phyloP scores from a whole-genome alignment of 2,329 filamentous ascomycete species.

The Tetracladium maxilliforme region DNA sequence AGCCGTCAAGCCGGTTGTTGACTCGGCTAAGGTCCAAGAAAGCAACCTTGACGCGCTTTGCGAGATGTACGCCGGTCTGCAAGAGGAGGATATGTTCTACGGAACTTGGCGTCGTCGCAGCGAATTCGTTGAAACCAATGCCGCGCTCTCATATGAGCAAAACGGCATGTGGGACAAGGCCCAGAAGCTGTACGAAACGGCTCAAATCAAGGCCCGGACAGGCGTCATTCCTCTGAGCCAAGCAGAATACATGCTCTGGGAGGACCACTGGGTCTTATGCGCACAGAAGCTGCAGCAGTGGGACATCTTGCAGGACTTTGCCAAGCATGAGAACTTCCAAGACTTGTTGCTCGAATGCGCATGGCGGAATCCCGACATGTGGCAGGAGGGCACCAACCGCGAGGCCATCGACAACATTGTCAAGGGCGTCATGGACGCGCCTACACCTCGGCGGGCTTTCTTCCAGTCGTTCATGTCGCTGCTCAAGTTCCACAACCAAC shows the following conservation, averaged over 20 bases:
- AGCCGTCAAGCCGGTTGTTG: conserved; percentile 63
- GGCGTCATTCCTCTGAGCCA: conserved; percentile 94
- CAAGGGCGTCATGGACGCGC: conserved; percentile 94
- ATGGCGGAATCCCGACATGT: conserved; percentile 92
- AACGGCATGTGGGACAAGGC: conserved; percentile 99
- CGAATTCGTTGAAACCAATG: conserved; percentile 95
- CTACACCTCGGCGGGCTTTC: conserved; percentile 84
- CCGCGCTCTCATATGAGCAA: conserved; percentile 93
- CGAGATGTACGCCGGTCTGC: conserved; percentile 76
- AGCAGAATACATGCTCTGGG: conserved; percentile 97
- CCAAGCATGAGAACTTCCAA: conserved; percentile 97
- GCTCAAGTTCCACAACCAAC: conserved; percentile 83
- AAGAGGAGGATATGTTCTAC: conserved; percentile 96
- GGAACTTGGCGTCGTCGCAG: conserved; percentile 91
- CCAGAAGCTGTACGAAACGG: conserved; percentile 89
- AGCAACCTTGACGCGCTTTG: conserved; percentile 94
- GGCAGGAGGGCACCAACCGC: conserved; percentile 73
- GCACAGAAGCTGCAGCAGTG: conserved; percentile 97
- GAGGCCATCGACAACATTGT: conserved; percentile 87
- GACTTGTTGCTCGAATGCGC: conserved; percentile 89
- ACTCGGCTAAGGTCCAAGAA: conserved; percentile 73
- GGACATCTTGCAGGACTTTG: conserved; percentile 95
- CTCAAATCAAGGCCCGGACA: conserved; percentile 92
- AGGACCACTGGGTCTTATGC: conserved; percentile 97
- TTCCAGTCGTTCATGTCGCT: conserved; percentile 98